Evolutionary conservation across 192 early-diverging fungal genomes (phyloP).

Genomic region (Backusella liffmaniae): DNA sequence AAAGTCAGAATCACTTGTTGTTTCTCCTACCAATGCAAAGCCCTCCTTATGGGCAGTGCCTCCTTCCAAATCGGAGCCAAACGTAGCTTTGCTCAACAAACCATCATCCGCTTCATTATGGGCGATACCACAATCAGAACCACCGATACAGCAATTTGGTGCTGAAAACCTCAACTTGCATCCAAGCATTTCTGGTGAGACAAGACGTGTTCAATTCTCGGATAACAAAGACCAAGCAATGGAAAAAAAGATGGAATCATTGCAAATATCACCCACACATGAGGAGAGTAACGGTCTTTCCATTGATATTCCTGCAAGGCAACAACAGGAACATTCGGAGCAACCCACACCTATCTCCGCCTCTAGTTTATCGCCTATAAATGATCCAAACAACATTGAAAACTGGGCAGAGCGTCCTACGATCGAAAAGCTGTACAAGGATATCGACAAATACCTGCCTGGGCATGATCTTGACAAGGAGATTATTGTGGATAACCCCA

Average conservation of each 20-base stretch:
- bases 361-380: not conserved
- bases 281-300: not conserved
- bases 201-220: not conserved
- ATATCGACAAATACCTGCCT: slow-evolving; percentile 72
- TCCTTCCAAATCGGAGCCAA: slow-evolving; percentile 1
- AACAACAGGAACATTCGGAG: not conserved
- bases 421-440: slow-evolving; percentile 61
- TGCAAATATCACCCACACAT: not conserved
- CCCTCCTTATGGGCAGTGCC: slow-evolving; percentile 19
- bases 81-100: not conserved
- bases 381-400: slow-evolving; percentile 11
- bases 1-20: not conserved
- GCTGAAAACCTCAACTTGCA: slow-evolving; percentile 9
- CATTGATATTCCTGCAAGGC: not conserved
- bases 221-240: not conserved
- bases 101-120: slow-evolving; percentile 5
- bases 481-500: slow-evolving; percentile 48
- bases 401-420: slow-evolving; percentile 62
- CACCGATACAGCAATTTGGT: not conserved
- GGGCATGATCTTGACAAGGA: slow-evolving; percentile 73
- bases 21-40: not conserved
- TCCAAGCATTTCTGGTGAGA: slow-evolving; percentile 10
- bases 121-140: not conserved
- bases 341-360: not conserved
- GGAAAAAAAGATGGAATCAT: not conserved